These are phyloP conservation scores for Coemansia sp. DNA, from an alignment of 192 early-diverging fungal species.

Conservation along the genomic window DNA sequence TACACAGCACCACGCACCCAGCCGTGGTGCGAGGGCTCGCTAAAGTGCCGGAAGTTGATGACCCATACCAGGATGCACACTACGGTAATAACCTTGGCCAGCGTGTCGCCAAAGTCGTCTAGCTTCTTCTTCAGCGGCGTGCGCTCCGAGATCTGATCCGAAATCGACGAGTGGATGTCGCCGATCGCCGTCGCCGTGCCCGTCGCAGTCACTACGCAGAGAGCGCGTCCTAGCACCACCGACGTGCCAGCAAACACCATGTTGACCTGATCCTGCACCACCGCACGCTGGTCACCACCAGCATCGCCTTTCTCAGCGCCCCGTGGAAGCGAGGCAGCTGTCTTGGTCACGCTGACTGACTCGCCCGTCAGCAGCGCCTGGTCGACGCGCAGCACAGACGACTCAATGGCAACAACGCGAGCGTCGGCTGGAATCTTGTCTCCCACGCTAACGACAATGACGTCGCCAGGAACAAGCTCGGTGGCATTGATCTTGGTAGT, in stretches of 20 bases:
- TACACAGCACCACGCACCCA: slow-evolving; percentile 97
- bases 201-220: slow-evolving; percentile 85
- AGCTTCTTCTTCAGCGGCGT: slow-evolving; percentile 95
- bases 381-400: slow-evolving; percentile 89
- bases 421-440: slow-evolving; percentile 97
- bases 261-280: slow-evolving; percentile 96
- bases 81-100: slow-evolving; percentile 69
- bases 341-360: slow-evolving; percentile 88
- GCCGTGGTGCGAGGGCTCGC: slow-evolving; percentile 81
- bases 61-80: slow-evolving; percentile 92
- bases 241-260: slow-evolving; percentile 97
- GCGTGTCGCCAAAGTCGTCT: slow-evolving; percentile 92
- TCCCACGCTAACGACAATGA: slow-evolving; percentile 87
- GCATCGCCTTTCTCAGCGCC: slow-evolving; percentile 40
- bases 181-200: slow-evolving; percentile 93
- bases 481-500: slow-evolving; percentile 67
- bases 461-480: slow-evolving; percentile 96
- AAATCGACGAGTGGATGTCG: slow-evolving; percentile 87
- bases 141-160: slow-evolving; percentile 82
- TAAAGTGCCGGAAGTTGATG: slow-evolving; percentile 98
- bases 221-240: slow-evolving; percentile 88
- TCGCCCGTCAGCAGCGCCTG: slow-evolving; percentile 97
- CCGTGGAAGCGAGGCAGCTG: slow-evolving; percentile 57
- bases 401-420: slow-evolving; percentile 77
- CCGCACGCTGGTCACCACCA: slow-evolving; percentile 52